phyloP scores from a whole-genome alignment of 2,329 filamentous ascomycete species.

The Blastomyces parvus region DNA sequence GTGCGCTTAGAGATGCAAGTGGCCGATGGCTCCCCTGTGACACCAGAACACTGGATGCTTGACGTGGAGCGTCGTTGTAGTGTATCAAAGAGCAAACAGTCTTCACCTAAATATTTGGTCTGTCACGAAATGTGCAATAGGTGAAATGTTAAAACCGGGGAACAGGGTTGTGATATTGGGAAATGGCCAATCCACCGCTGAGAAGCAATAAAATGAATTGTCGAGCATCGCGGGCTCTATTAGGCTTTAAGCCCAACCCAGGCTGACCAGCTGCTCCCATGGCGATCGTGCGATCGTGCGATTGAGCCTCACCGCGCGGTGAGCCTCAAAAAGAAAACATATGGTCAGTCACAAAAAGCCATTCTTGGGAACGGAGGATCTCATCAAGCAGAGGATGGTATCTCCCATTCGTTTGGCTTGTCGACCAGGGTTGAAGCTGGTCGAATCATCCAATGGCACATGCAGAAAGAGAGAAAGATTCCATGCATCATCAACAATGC shows the following conservation, averaged over 20 bases:
- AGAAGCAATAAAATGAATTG: not conserved
- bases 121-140: not conserved
- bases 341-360: not conserved
- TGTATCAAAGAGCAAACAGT: not conserved
- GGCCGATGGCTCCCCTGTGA: not conserved
- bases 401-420: slow-evolving; percentile 1
- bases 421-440: not conserved
- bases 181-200: not conserved
- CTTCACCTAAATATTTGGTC: not conserved
- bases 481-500: too few relatives aligned
- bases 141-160: not conserved
- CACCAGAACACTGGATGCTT: not conserved
- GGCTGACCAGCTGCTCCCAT: not conserved
- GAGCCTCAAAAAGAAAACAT: not conserved
- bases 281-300: too few relatives aligned
- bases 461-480: not conserved
- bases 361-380: not conserved
- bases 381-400: not conserved
- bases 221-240: not conserved
- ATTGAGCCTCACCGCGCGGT: not conserved
- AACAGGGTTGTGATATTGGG: not conserved
- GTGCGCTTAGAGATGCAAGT: not conserved
- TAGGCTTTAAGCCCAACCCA: not conserved
- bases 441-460: not conserved
- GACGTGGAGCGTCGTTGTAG: not conserved